Base-by-base conservation (phyloP, 345 rosid species). In the Pistacia integerrima region DNA sequence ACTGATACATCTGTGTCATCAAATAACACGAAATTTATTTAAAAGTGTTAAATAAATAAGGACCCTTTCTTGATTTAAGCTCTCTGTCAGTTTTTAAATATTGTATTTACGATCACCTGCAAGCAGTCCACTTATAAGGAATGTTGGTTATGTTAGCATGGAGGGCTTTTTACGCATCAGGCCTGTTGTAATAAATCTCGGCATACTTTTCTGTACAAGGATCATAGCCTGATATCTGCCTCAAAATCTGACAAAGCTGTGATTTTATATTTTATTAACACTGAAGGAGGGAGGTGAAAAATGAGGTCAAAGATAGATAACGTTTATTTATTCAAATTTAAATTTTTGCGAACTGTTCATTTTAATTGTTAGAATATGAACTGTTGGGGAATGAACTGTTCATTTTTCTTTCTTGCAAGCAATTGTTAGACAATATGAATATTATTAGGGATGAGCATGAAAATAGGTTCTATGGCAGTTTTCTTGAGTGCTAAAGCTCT, bases 181-280 rank as follows among this genome's bases (percentile, higher is more conserved):
- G 93, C 63, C 97, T 83, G 72, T 97, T 97, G 86, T 94, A 97
- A 80, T 94, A 97, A 0, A 88, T 80, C 90, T 97, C 98, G 18
- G 99, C 99, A 79, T 97, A 87, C 81, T 88, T 92, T 79, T 97
- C 99, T 2, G 97, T 93, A 69, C 99, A 97, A n/a, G 99, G 99
- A 85, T 97, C 99, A 77, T 97, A 97, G 2, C 99, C 99, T 2
- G 93, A 77, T 3, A 91, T 49, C 75, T 76, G 87, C 89, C 90
- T 64, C 78, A 90, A 79, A 54, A 82, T 82, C 93, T 91, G 85
- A 70, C 25, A 25, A 25, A 25, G 25, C 25, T 25, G 25, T 25
- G 62, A 49, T 56, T 55, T 62, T 11, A 36, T 54, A 55, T 59
- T 73, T 11, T 70, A 41, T 69, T 65, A 49, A 44, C 41, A 18